A percentile compares a stretch with the other conserved stretches of the same genome.
Evolutionary conservation across 768 basidiomycete species (phyloP).

Genomic region (Termitomyces sp.): DNA sequence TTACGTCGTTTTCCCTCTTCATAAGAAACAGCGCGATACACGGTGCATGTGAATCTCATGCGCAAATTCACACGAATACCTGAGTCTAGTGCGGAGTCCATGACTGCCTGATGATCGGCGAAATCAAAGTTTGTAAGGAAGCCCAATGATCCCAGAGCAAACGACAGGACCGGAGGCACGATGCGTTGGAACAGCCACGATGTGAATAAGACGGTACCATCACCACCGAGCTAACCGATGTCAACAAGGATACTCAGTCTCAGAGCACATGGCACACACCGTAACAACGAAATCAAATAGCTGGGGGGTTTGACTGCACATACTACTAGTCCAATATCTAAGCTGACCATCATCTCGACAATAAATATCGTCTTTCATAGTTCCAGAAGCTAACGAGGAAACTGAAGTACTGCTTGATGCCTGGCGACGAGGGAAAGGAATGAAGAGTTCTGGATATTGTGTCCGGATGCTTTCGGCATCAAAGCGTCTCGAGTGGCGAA

Average conservation of each 20-base stretch:
- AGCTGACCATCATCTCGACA: constrained; percentile 78
- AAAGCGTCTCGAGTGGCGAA: constrained; percentile 85
- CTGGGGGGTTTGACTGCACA: constrained; percentile 89
- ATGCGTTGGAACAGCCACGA: constrained; percentile 99
- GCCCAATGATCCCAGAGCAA: constrained; percentile 94
- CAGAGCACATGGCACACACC: constrained; percentile 39
- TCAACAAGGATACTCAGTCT: neutral
- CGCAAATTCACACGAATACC: constrained; percentile 97
- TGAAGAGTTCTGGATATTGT: constrained; percentile 85
- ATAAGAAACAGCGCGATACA: constrained; percentile 84
- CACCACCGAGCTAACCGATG: constrained; percentile 83
- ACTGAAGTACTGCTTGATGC: constrained; percentile 62
- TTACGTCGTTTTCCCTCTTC: constrained; percentile 64
- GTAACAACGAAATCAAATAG: constrained; percentile 98
- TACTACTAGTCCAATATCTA: constrained; percentile 94
- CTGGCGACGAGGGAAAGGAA: constrained; percentile 69
- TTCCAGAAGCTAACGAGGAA: constrained; percentile 48
- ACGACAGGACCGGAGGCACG: constrained; percentile 97
- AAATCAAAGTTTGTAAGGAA: constrained; percentile 98
- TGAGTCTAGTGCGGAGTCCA: constrained; percentile 84
- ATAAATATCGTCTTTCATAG: constrained; percentile 34
- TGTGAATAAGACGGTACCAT: constrained; percentile 97
- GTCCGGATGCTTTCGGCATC: constrained; percentile 85
- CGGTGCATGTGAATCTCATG: constrained; percentile 99
- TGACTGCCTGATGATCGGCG: constrained; percentile 72